These are phyloP conservation scores for Sphagnum tenellum DNA, from an alignment of 225 moss, liverwort and hornwort genomes.

Conservation along the genomic window DNA sequence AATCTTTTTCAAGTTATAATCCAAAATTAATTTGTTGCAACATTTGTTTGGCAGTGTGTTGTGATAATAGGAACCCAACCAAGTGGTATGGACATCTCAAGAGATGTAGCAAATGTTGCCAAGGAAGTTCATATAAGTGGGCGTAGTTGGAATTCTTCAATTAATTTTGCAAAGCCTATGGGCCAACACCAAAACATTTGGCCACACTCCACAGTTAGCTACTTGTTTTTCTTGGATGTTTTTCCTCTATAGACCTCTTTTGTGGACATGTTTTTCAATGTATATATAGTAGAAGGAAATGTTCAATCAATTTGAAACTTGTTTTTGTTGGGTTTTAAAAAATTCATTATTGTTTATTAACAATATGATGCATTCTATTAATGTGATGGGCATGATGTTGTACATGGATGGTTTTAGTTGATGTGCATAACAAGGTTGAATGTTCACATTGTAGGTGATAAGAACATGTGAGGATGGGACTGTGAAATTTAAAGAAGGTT, in stretches of 20 bases:
- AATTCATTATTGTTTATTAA: no score
- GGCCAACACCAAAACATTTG: slow-evolving; percentile 47
- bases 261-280: no score
- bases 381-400: no score
- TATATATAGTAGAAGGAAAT: no score
- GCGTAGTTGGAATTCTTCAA: slow-evolving; percentile 43
- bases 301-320: no score
- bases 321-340: no score
- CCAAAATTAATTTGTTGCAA: neutral
- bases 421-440: no score
- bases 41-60: slow-evolving; percentile 44
- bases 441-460: slow-evolving; percentile 37
- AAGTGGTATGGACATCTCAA: slow-evolving; percentile 72
- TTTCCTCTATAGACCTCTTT: no score
- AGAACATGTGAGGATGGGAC: slow-evolving; percentile 55
- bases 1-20: no score
- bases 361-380: no score
- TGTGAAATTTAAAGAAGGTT: slow-evolving; percentile 63
- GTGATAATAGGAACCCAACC: slow-evolving; percentile 65
- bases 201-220: slow-evolving; percentile 57
- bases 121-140: slow-evolving; percentile 73
- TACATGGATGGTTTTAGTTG: no score
- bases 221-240: neutral
- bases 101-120: slow-evolving; percentile 51
- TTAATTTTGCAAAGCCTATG: slow-evolving; percentile 23